Base-by-base conservation (phyloP, 106 monocot genomes). In the Narthecium ossifragum region DNA sequence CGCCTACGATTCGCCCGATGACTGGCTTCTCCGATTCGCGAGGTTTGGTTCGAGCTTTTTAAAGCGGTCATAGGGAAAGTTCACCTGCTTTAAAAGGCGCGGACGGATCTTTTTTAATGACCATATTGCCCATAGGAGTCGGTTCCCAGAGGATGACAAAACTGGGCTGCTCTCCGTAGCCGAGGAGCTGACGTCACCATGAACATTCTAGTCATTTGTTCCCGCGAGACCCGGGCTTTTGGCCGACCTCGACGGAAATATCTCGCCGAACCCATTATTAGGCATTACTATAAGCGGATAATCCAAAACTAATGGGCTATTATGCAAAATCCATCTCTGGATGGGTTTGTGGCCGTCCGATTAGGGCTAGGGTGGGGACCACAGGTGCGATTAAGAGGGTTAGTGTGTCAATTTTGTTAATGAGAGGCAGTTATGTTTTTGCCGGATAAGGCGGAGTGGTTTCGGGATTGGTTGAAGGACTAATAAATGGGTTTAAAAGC, bases 371-470 rank as follows among this genome's bases (percentile, higher is more conserved):
- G 36, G 36, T 5, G 36, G 7, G 7, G 7, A 37, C 36, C 18
- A 43, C 4, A 43, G 2, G 18, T 17, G 11, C 11, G 43, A 18
- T 13, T 43, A 43, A 43, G 18, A 43, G 4, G 12, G 43, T 43
- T 18, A 43, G 14, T 43, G 0, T 13, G 12, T 17, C 11, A 43
- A n/a, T n/a, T n/a, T n/a, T n/a, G n/a, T n/a, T n/a, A n/a, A n/a
- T n/a, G 43, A 0, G 5, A 0, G 43, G 11, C 43, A 13, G 43
- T 43, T 43, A 17, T 43, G 18, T 43, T 13, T 18, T 11, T 13
- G 43, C 43, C 43, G 43, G 43, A 43, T 43, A 43, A 43, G 14
- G 43, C 43, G 43, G 43, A 43, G 43, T 17, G 43, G 18, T 43
- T 43, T 6, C 17, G 43, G 43, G 43, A 43, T 43, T 43, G 18